These are phyloP conservation scores for Citrus inodora DNA, from an alignment of 345 rosid genomes.

Conservation along the genomic window DNA sequence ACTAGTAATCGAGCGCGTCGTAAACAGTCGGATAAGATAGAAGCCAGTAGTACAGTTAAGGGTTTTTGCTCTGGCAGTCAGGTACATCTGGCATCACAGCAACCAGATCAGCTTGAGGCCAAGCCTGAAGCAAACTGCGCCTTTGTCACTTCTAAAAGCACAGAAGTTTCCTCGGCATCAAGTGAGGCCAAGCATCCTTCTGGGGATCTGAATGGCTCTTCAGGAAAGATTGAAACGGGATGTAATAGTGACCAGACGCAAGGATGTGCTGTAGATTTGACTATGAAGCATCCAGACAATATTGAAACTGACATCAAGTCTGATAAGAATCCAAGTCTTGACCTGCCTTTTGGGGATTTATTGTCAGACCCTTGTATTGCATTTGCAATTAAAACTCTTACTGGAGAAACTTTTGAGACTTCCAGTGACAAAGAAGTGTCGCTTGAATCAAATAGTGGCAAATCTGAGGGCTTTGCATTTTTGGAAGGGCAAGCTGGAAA, in stretches of 20 bases:
- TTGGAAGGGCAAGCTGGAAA: constrained; percentile 20
- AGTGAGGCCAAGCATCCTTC: constrained; percentile 22
- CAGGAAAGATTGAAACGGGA: constrained; percentile 22
- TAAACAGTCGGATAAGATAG: constrained; percentile 29
- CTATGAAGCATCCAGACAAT: constrained; percentile 1
- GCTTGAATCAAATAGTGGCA: constrained; percentile 30
- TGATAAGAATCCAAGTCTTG: constrained; percentile 32
- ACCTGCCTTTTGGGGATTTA: constrained; percentile 66
- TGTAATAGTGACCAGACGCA: constrained; percentile 10
- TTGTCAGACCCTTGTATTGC: constrained; percentile 96
- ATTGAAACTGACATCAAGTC: constrained; percentile 13
- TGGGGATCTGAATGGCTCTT: constrained; percentile 11
- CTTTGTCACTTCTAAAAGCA: constrained; percentile 16
- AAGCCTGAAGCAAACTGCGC: constrained; percentile 12
- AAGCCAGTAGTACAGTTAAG: constrained; percentile 18
- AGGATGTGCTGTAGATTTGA: constrained; percentile 11
- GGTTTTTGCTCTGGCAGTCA: constrained; percentile 18
- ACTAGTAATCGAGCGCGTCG: constrained; percentile 37
- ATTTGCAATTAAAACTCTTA: constrained; percentile 90
- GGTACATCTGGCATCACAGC: neutral
- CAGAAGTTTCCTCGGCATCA: constrained; percentile 6
- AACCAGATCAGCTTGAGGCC: constrained; percentile 14
- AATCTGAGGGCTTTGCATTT: constrained; percentile 11
- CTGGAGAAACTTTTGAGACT: constrained; percentile 52
- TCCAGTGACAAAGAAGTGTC: constrained; percentile 29